phyloP scores from a whole-genome alignment of 2,329 filamentous ascomycete species.

The Botryosphaeria dothidea region DNA sequence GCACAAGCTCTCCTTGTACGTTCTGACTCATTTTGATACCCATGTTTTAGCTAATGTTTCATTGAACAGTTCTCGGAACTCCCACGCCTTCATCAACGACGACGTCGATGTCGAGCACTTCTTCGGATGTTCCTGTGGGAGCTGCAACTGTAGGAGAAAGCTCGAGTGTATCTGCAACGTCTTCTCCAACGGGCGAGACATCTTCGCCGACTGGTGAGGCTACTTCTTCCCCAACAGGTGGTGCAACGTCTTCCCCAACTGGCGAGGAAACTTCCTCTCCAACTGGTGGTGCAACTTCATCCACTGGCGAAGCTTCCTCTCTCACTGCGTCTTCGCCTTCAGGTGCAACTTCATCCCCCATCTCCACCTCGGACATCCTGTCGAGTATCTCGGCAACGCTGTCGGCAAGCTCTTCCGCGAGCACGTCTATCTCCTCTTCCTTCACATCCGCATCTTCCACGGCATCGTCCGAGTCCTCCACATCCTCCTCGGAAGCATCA shows the following conservation, averaged over 20 bases:
- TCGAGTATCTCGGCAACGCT: background rate
- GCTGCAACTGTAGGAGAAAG: background rate
- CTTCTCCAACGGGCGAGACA: background rate
- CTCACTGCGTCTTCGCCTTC: background rate
- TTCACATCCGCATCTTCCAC: background rate
- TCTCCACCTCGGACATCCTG: background rate
- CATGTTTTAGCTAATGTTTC: background rate
- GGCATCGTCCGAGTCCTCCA: conserved; percentile 14
- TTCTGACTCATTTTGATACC: background rate
- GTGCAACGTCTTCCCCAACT: background rate
- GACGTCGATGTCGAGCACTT: background rate
- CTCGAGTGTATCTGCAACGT: background rate
- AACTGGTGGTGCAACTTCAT: background rate
- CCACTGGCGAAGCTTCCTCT: background rate
- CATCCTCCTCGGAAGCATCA: conserved; percentile 19
- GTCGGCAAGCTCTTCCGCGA: conserved; percentile 1
- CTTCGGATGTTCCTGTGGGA: background rate
- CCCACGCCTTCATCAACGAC: background rate
- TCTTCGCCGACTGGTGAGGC: background rate
- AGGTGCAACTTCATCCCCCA: background rate
- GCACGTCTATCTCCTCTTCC: background rate
- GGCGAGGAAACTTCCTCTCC: background rate
- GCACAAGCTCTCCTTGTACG: background rate
- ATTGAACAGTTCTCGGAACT: background rate
- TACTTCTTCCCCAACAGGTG: background rate